These are phyloP conservation scores for Eucalyptus cloeziana DNA, from an alignment of 345 rosid genomes.

Conservation along the genomic window DNA sequence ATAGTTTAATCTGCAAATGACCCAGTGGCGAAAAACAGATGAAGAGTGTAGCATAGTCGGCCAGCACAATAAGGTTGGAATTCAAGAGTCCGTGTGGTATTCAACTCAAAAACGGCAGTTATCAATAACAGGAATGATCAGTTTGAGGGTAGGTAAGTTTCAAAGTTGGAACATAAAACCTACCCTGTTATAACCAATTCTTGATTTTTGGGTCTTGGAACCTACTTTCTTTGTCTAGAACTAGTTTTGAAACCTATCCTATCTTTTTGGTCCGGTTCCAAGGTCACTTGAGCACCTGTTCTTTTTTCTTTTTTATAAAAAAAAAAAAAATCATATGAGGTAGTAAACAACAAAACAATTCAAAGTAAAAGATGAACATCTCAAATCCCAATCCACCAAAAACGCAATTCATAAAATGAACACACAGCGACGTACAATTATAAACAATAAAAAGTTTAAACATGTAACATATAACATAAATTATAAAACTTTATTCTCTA, in stretches of 20 bases:
- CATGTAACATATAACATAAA: rapidly evolving
- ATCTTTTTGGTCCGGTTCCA: rapidly evolving
- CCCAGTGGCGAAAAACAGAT: neutral
- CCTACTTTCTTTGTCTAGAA: too few species aligned
- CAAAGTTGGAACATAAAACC: too few species aligned
- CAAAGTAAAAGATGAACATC: too few species aligned
- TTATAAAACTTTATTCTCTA: too few species aligned
- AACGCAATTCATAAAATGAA: too few species aligned
- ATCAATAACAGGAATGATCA: rapidly evolving
- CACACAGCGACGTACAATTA: rapidly evolving
- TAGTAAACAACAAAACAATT: rapidly evolving
- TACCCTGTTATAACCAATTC: rapidly evolving
- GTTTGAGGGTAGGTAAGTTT: too few species aligned
- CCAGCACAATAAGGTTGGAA: neutral
- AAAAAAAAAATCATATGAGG: too few species aligned
- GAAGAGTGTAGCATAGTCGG: neutral
- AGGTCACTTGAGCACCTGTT: rapidly evolving
- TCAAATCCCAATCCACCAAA: too few species aligned
- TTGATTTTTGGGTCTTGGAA: rapidly evolving
- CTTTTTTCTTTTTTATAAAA: too few species aligned
- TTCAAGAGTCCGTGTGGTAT: neutral
- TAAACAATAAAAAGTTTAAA: too few species aligned
- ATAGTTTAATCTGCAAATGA: neutral
- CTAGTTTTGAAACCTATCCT: too few species aligned
- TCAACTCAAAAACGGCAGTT: neutral